Percentiles rank a stretch among this genome's conserved stretches.
Evolutionary conservation across 805 yeast species (phyloP).

Genomic region (Myxozyma vanderwaltii): DNA sequence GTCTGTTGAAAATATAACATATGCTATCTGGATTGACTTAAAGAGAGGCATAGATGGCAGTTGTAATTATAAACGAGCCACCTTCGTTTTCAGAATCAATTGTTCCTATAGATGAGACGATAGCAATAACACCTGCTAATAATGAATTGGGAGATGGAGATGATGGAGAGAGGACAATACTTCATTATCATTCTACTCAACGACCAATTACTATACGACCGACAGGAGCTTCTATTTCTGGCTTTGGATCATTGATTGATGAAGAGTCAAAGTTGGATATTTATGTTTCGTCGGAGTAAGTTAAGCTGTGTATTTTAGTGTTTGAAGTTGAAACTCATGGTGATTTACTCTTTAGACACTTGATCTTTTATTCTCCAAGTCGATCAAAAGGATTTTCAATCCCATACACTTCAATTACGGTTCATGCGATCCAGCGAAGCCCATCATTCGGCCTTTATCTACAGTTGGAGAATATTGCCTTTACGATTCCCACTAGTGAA

Average conservation of each 20-base stretch:
- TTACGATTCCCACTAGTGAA: background rate
- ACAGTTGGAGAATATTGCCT: conserved; percentile 22
- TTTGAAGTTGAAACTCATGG: background rate
- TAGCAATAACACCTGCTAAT: background rate
- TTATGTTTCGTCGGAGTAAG: conserved; percentile 4
- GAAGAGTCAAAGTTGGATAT: background rate
- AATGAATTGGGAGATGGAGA: background rate
- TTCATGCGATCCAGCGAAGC: conserved; percentile 25
- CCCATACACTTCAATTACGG: conserved; percentile 14
- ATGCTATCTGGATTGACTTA: no score
- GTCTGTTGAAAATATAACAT: no score
- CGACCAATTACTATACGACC: background rate
- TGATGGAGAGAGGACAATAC: background rate
- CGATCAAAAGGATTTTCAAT: conserved; percentile 9
- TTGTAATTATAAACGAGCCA: background rate
- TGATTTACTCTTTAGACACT: conserved; percentile 1
- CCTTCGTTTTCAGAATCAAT: background rate
- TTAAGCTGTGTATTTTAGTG: background rate
- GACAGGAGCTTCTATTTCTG: background rate
- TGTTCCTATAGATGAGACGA: background rate
- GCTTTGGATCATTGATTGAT: background rate
- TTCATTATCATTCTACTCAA: background rate
- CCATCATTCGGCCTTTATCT: conserved; percentile 21
- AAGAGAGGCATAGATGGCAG: no score
- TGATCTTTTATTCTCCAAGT: conserved; percentile 10